phyloP scores from a whole-genome alignment of 768 basidiomycete genomes.

The Ramaria sp. region DNA sequence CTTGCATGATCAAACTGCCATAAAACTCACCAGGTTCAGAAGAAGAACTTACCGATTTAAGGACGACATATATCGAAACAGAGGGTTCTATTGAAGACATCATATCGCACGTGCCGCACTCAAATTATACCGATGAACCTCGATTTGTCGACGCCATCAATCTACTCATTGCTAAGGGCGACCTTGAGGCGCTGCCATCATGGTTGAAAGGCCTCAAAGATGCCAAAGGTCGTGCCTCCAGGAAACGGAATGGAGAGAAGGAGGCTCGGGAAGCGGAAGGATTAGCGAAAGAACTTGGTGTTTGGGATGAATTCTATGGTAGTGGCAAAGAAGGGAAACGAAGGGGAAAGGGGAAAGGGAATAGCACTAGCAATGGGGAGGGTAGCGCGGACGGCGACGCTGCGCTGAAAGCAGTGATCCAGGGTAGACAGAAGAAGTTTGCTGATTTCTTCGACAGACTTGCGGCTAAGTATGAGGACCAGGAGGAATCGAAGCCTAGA shows the following conservation, averaged over 20 bases:
- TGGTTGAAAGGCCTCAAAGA: slow-evolving; percentile 74
- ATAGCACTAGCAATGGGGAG: slow-evolving; percentile 15
- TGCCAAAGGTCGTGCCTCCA: slow-evolving; percentile 62
- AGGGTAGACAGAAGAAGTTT: slow-evolving; percentile 61
- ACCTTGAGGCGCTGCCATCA: slow-evolving; percentile 38
- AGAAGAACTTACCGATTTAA: slow-evolving; percentile 78
- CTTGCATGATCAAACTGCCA: not conserved
- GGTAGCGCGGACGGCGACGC: slow-evolving; percentile 32
- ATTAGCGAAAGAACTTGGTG: slow-evolving; percentile 76
- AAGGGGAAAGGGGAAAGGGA: slow-evolving; percentile 38
- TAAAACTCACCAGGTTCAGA: slow-evolving; percentile 47
- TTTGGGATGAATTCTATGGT: slow-evolving; percentile 92
- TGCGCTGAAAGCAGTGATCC: slow-evolving; percentile 68
- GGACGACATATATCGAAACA: slow-evolving; percentile 57
- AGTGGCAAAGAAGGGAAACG: slow-evolving; percentile 55
- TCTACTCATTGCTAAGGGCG: slow-evolving; percentile 47
- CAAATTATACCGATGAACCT: slow-evolving; percentile 71
- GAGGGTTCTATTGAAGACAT: slow-evolving; percentile 72
- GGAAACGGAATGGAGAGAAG: slow-evolving; percentile 63
- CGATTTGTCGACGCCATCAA: slow-evolving; percentile 70
- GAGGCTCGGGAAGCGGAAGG: slow-evolving; percentile 81
- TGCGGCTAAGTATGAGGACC: slow-evolving; percentile 57
- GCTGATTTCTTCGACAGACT: slow-evolving; percentile 66
- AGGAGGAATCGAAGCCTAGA: slow-evolving; percentile 29
- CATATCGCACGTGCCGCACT: slow-evolving; percentile 80